A percentile compares a stretch with the other conserved stretches of the same genome.
Conservation (phyloP, 768 basidiomycete genomes). For the Pleurotus sapidus region DNA sequence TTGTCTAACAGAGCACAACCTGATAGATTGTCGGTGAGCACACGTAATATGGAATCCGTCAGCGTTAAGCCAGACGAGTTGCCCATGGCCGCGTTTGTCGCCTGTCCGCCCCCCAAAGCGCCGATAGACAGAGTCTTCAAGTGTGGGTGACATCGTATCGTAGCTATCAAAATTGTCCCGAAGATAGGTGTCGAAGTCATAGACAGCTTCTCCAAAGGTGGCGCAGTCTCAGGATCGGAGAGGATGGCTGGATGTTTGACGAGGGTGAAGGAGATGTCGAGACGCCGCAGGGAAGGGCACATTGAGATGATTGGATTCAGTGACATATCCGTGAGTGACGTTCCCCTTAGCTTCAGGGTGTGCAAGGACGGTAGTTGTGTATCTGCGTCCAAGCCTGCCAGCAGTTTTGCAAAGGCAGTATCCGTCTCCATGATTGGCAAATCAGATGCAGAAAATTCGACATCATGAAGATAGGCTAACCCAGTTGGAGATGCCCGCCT, state of each 20-base stretch:
- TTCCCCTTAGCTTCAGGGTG: conserved; percentile 59
- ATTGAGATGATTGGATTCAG: conserved; percentile 37
- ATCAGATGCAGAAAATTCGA: not conserved
- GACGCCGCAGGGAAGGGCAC: conserved; percentile 48
- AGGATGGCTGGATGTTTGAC: conserved; percentile 36
- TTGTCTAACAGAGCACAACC: conserved; percentile 38
- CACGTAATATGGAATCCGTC: conserved; percentile 44
- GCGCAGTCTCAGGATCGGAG: conserved; percentile 5
- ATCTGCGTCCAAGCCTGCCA: conserved; percentile 21
- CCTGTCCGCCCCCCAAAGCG: conserved; percentile 50
- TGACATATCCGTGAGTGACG: conserved; percentile 46
- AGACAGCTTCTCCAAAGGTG: conserved; percentile 55
- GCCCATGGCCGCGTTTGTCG: conserved; percentile 38
- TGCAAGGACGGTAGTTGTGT: conserved; percentile 37
- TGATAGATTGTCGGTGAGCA: conserved; percentile 39
- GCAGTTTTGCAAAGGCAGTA: conserved; percentile 46
- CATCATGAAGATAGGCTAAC: conserved; percentile 27
- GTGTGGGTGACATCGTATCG: conserved; percentile 34
- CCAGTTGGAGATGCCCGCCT: conserved; percentile 62
- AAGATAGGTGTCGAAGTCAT: conserved; percentile 54
- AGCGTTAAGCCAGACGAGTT: conserved; percentile 53
- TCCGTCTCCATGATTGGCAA: conserved; percentile 45
- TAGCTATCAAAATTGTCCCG: conserved; percentile 33
- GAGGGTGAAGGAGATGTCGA: conserved; percentile 67
- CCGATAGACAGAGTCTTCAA: conserved; percentile 54